A percentile compares a stretch with the other conserved stretches of the same genome.
phyloP scores from a whole-genome alignment of 768 basidiomycete species.

The Leccinellum luteum region DNA sequence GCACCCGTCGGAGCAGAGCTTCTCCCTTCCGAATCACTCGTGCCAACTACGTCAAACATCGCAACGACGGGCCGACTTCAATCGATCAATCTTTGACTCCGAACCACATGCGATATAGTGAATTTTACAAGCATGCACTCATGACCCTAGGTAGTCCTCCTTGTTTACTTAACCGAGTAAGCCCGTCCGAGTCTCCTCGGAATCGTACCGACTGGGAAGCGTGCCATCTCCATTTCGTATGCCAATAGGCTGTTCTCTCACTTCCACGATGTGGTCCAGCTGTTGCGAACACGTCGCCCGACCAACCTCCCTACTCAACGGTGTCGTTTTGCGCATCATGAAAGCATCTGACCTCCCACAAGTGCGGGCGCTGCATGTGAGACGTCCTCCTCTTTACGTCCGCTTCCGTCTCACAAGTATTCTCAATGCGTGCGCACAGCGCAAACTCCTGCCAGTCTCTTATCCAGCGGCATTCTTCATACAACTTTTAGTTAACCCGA shows the following conservation, averaged over 20 bases:
- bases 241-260: background rate
- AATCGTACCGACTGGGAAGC: slow-evolving; percentile 11
- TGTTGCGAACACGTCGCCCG: background rate
- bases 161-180: background rate
- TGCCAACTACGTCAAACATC: no score
- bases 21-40: no score
- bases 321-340: slow-evolving; percentile 25
- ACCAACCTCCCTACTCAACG: slow-evolving; percentile 3
- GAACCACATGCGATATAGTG: background rate
- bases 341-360: slow-evolving; percentile 28
- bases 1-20: no score
- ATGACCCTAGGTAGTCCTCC: background rate
- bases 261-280: slow-evolving; percentile 9
- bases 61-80: background rate
- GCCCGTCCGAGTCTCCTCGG: slow-evolving; percentile 9
- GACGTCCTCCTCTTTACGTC: background rate
- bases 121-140: background rate
- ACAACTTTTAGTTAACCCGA: slow-evolving; percentile 29
- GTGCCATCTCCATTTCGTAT: background rate
- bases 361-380: slow-evolving; percentile 27
- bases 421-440: slow-evolving; percentile 9
- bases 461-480: slow-evolving; percentile 33
- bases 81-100: background rate
- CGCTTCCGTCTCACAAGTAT: slow-evolving; percentile 1
- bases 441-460: slow-evolving; percentile 23